Conservation (phyloP, 225 moss, liverwort and hornwort genomes). For the Lunularia cruciata region DNA sequence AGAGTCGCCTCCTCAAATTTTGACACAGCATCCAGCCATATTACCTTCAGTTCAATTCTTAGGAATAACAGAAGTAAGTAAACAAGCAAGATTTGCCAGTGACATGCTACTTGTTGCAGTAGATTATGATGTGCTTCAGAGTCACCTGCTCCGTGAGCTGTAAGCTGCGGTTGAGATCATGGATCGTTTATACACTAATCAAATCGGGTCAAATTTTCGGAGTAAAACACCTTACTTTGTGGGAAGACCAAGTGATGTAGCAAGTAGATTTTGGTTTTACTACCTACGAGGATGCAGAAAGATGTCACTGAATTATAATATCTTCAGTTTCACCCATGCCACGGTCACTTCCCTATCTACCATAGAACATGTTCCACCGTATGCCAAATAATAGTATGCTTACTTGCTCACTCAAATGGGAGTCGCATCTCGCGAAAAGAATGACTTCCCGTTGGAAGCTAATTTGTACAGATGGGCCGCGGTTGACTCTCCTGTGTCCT, state of each 20-base stretch:
- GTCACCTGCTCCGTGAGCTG: background rate
- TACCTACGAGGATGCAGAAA: too few species aligned
- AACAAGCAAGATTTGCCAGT: too few species aligned
- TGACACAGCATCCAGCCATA: background rate
- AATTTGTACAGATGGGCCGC: slow-evolving; percentile 32
- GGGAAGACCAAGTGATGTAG: too few species aligned
- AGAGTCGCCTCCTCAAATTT: background rate
- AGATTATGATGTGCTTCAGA: slow-evolving; percentile 8
- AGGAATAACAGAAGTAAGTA: slow-evolving; percentile 1
- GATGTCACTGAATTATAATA: too few species aligned
- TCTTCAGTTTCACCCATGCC: too few species aligned
- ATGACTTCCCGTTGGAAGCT: slow-evolving; percentile 7
- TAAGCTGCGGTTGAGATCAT: background rate
- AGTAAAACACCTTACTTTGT: too few species aligned
- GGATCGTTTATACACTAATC: background rate
- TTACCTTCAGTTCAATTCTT: background rate
- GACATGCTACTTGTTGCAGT: too few species aligned
- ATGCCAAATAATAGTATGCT: too few species aligned
- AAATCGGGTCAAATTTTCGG: background rate
- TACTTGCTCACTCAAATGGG: background rate
- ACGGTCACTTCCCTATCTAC: too few species aligned
- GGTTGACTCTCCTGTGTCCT: slow-evolving; percentile 44
- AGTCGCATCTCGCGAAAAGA: slow-evolving; percentile 17
- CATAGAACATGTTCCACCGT: too few species aligned
- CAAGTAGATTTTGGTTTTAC: too few species aligned